These are phyloP conservation scores for Rhodamnia rubescens DNA, from an alignment of 345 rosid genomes.

Conservation along the genomic window DNA sequence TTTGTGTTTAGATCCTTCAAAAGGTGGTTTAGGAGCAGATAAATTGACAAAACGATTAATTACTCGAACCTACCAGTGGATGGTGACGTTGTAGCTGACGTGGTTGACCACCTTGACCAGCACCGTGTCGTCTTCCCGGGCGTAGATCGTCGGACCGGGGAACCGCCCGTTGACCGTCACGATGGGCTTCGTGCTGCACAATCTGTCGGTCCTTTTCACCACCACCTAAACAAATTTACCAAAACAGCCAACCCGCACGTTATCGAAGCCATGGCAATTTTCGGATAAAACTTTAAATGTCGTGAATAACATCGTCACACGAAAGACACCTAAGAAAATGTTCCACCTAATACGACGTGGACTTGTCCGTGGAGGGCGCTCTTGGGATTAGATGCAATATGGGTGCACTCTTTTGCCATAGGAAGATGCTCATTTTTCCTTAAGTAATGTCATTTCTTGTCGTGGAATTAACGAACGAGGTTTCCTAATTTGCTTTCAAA, in stretches of 20 bases:
- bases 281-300: neutral
- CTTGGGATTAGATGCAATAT: neutral
- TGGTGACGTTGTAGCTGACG: slow-evolving; percentile 42
- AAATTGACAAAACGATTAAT: too few relatives aligned
- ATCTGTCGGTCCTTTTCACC: slow-evolving; percentile 38
- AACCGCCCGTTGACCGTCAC: slow-evolving; percentile 67
- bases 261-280: neutral
- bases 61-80: slow-evolving; percentile 36
- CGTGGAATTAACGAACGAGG: neutral
- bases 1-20: too few relatives aligned
- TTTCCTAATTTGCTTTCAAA: neutral
- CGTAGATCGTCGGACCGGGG: slow-evolving; percentile 49
- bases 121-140: slow-evolving; percentile 53
- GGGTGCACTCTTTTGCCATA: neutral
- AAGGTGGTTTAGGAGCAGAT: too few relatives aligned
- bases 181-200: slow-evolving; percentile 69
- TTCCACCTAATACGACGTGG: neutral
- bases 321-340: neutral
- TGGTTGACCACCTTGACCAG: slow-evolving; percentile 58
- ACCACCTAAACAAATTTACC: slow-evolving; percentile 35
- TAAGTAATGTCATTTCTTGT: neutral
- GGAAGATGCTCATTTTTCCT: neutral
- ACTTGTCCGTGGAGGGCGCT: neutral
- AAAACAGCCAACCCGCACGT: neutral
- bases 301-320: neutral